Evolutionary conservation across 2,329 filamentous ascomycete species (phyloP), one percentile per base, ranked within the genome.

Genomic region (Fusarium pseudonygamai): DNA sequence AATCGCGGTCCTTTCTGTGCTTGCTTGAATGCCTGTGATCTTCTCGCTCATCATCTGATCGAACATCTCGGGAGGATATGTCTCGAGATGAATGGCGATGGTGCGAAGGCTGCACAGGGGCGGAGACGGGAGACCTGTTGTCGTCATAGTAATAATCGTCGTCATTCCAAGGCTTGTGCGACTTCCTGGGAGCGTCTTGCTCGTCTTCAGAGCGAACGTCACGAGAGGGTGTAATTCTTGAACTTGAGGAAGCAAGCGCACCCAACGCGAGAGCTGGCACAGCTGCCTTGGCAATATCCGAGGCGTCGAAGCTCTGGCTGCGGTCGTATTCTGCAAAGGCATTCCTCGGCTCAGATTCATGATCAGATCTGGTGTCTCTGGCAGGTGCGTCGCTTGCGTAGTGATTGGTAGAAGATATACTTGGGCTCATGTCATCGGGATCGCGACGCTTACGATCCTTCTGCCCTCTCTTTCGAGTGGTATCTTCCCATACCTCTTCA

Each of bases 391-490:
- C 64, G 40, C 52, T 65, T 56, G 81, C 78, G 26, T 77, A 79
- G 37, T 77, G 77, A 40, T 81, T 79, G 20, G 77, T 65, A 30
- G 79, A 76, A 20, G 81, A 79, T 14, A 79, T 75, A 42, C 67
- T 75, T 16, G 77, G 68, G 47, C 61, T 68, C 13, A 61, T 56
- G 39, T 76, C 76, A 28, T 80, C 77, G 13, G 73, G 58, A 34
- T 81, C 80, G 24, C 75, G 79, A 20, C 73, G 78, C 69, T 71
- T 79, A 24, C 69, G 69, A 49, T 75, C 76, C 67, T 80, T 82
- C 64, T 81, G 82, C 30, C 79, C 78, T 71, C 80, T 84, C 60
- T 79, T 80, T 15, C 74, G 68, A 32, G 78, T 64, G 40, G 74
- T 64, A 18, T 82, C 79, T 69, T 79, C 73, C 78, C 73, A 76